These are phyloP conservation scores for Trichoderma harzianum DNA, from an alignment of 2,329 filamentous ascomycete genomes.

Conservation along the genomic window DNA sequence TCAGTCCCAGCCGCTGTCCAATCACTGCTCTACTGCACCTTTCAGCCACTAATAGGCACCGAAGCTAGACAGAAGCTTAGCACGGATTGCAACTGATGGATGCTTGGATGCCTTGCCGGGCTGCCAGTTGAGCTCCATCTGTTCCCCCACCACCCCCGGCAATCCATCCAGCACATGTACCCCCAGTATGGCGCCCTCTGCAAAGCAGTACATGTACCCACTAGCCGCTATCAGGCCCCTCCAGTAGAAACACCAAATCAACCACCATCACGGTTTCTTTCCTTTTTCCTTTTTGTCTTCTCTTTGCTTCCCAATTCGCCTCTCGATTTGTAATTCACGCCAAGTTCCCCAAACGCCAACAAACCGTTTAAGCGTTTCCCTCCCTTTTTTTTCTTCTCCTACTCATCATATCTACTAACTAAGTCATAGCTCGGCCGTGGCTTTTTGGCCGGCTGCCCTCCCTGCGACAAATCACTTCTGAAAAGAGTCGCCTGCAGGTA, in stretches of 20 bases:
- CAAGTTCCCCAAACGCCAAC: neutral
- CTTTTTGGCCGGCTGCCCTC: neutral
- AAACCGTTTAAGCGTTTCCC: neutral
- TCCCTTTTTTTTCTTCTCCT: neutral
- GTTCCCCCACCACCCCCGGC: neutral
- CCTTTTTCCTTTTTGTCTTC: neutral
- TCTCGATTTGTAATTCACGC: neutral
- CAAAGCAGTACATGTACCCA: neutral
- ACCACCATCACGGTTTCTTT: neutral
- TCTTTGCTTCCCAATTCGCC: neutral
- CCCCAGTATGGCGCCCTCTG: neutral
- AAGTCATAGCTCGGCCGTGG: neutral
- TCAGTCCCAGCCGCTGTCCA: neutral
- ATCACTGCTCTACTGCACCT: neutral
- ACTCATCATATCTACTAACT: neutral
- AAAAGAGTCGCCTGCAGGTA: slow-evolving; percentile 14
- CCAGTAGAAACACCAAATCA: neutral
- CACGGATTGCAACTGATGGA: neutral
- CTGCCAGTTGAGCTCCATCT: neutral
- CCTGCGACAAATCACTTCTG: neutral
- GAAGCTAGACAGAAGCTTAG: neutral
- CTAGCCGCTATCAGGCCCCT: neutral
- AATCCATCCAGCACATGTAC: neutral
- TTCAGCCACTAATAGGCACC: neutral
- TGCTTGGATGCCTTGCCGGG: neutral